These are phyloP conservation scores for Trypanosoma cruzi DNA, from an alignment of 208 protist genomes.

Conservation along the genomic window DNA sequence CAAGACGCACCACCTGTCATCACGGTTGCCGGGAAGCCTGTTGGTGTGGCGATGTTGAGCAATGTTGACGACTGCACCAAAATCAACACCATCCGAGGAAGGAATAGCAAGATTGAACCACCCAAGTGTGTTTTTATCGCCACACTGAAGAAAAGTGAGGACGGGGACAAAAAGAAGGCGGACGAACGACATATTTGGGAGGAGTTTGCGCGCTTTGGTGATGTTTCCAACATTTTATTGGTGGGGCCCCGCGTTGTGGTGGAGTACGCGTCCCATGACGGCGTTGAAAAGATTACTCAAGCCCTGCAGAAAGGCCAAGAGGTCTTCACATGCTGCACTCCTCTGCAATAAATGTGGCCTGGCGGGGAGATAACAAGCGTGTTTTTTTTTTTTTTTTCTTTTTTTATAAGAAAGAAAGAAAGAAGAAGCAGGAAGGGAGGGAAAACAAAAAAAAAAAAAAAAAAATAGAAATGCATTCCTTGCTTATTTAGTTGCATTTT, in stretches of 20 bases:
- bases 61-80: background rate
- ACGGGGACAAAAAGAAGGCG: background rate
- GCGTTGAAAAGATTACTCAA: constrained; percentile 8
- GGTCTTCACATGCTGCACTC: background rate
- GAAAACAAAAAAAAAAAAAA: too few species aligned
- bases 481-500: too few species aligned
- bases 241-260: constrained; percentile 23
- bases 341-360: background rate
- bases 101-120: background rate
- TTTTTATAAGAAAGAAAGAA: background rate
- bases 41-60: constrained; percentile 6
- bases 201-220: constrained; percentile 26
- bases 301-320: constrained; percentile 6
- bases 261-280: constrained; percentile 15
- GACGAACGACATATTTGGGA: constrained; percentile 12
- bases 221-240: constrained; percentile 17
- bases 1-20: constrained; percentile 4
- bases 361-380: background rate
- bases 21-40: constrained; percentile 12
- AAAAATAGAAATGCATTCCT: too few species aligned
- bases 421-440: background rate
- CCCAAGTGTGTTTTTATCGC: constrained; percentile 12
- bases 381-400: too few species aligned
- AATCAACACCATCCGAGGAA: background rate
- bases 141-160: background rate